A percentile compares a stretch with the other conserved stretches of the same genome.
These are phyloP conservation scores for Plicaturopsis crispa DNA, from an alignment of 768 basidiomycete species.

Conservation along the genomic window DNA sequence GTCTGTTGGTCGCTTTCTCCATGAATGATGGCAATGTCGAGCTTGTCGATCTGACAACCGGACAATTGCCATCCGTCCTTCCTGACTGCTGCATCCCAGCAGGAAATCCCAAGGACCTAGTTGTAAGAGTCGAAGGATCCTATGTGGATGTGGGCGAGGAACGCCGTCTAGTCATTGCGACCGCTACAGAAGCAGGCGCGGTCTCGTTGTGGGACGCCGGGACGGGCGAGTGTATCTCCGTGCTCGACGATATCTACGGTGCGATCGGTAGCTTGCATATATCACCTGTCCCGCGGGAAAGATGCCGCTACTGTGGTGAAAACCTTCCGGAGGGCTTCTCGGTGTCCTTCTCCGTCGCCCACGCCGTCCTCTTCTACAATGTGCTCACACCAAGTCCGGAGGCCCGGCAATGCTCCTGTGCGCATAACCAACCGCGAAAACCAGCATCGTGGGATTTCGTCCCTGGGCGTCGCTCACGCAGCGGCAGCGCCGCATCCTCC, in stretches of 20 bases:
- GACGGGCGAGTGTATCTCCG: conserved; percentile 55
- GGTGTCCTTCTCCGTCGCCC: conserved; percentile 58
- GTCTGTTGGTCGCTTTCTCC: conserved; percentile 48
- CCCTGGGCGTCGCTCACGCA: conserved; percentile 52
- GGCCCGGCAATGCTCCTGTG: conserved; percentile 62
- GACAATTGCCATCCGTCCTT: conserved; percentile 31
- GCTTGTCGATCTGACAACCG: conserved; percentile 44
- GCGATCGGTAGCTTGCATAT: conserved; percentile 55
- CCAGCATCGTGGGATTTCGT: conserved; percentile 34
- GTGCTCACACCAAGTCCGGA: conserved; percentile 44
- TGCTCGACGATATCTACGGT: conserved; percentile 55
- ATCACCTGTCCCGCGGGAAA: conserved; percentile 41
- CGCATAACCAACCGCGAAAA: conserved; percentile 36
- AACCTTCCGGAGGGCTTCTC: conserved; percentile 57
- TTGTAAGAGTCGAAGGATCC: conserved; percentile 47
- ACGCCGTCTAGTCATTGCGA: conserved; percentile 46
- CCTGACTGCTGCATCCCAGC: conserved; percentile 45
- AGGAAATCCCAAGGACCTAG: conserved; percentile 49
- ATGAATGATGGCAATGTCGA: conserved; percentile 64
- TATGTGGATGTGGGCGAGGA: conserved; percentile 42
- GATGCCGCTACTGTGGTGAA: conserved; percentile 68
- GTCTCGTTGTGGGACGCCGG: conserved; percentile 72
- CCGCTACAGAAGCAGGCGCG: conserved; percentile 57
- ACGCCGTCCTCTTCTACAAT: conserved; percentile 59
- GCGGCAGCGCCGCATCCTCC: conserved; percentile 44